Base-by-base conservation (phyloP, 441 rosid genomes). In the Capsella rubella region DNA sequence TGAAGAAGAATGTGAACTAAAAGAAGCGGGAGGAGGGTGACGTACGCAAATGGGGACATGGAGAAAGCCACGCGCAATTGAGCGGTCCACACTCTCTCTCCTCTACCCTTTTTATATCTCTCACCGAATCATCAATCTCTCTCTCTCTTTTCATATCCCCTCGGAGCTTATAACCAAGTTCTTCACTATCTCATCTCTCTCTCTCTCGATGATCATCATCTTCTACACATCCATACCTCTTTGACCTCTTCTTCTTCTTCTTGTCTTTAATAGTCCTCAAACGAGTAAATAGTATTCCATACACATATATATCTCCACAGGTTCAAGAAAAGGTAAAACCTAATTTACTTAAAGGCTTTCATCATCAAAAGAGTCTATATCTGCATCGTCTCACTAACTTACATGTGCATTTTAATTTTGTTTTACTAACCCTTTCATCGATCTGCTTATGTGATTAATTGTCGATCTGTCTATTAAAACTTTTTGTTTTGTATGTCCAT, bases 31-130 rank as follows among this genome's bases (percentile, higher is more conserved):
- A 66, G 40, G 70, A 71, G 45, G 52, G 40, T 71, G 72, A 70
- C 57, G 62, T 64, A 54, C 18, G 51, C 61, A 45, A 77, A 58
- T 57, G 39, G 46, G 67, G 76, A 51, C 80, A 71, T 58, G 72
- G 62, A 28, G 62, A 71, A 72, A 60, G 72, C 80, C 73, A 77
- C 71, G 76, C 76, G 76, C 76, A 71, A 58, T 71, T 52, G 61
- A 77, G 69, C 50, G 76, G 76, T 59, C 80, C 80, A 77, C 76
- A 66, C 57, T 15, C 64, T 61, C 64, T 61, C 37, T 34, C 6
- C 25, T 21, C 25, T 21, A 21, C 25, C 13, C 66, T 66, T 76
- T 71, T 69, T 64, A 69, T 62, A 67, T 64, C 15, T 64, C 75
- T 64, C 75, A 69, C 31, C 46, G 40, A 54, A 62, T 71, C 67